A percentile compares a stretch with the other conserved stretches of the same genome.
phyloP scores from a whole-genome alignment of 352 stramenopile species.

The Phytophthora sp. region DNA sequence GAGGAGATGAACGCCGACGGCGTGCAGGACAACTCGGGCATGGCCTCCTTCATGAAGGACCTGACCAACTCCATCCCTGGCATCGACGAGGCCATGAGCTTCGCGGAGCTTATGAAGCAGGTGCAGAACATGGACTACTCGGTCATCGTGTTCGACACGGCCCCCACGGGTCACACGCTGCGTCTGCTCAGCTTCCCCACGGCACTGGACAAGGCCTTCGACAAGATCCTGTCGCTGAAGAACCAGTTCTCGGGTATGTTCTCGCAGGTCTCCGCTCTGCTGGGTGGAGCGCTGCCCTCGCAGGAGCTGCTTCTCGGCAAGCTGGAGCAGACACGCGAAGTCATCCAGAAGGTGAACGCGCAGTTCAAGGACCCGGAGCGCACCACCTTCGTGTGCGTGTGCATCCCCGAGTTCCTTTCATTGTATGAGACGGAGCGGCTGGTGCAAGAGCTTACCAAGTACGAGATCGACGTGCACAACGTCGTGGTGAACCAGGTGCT shows the following conservation, averaged over 20 bases:
- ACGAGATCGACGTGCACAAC: constrained; percentile 99
- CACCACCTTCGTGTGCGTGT: constrained; percentile 99
- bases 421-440: constrained; percentile 99
- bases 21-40: constrained; percentile 87
- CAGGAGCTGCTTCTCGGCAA: constrained; percentile 96
- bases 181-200: constrained; percentile 97
- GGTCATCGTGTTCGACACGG: constrained; percentile 99
- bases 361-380: constrained; percentile 98
- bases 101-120: constrained; percentile 99
- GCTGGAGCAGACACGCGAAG: constrained; percentile 94
- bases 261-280: constrained; percentile 79
- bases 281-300: constrained; percentile 76
- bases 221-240: constrained; percentile 98
- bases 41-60: constrained; percentile 96
- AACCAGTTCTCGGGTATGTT: constrained; percentile 91
- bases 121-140: constrained; percentile 98
- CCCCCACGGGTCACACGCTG: constrained; percentile 97
- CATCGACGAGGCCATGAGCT: constrained; percentile 99
- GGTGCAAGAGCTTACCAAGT: constrained; percentile 99
- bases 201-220: constrained; percentile 98
- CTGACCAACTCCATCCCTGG: constrained; percentile 98
- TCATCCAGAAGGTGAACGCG: constrained; percentile 99
- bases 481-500: constrained; percentile 99
- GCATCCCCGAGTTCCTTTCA: constrained; percentile 99
- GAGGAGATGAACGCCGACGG: constrained; percentile 86